A percentile compares a stretch with the other conserved stretches of the same genome.
phyloP scores from a whole-genome alignment of 2,329 filamentous ascomycete genomes.

The Sporothrix phasma region DNA sequence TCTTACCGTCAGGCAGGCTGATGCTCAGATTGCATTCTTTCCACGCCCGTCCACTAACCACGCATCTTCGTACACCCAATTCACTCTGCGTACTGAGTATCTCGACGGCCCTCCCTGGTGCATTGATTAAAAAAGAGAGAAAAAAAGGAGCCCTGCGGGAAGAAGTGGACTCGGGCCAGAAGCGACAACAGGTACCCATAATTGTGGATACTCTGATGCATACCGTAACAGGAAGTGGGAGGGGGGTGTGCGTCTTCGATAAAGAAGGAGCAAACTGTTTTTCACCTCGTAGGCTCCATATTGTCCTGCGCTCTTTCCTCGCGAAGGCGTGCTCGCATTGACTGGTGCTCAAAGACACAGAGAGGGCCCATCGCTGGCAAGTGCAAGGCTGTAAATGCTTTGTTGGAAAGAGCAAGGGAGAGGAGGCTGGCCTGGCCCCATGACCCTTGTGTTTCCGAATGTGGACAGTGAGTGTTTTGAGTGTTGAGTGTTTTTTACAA shows the following conservation, averaged over 20 bases:
- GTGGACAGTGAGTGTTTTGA: not conserved
- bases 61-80: not conserved
- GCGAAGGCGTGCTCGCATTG: not conserved
- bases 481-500: not conserved
- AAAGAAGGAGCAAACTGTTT: not conserved
- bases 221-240: not conserved
- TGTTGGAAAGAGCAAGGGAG: not conserved
- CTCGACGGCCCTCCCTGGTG: not conserved
- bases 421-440: not conserved
- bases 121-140: not conserved
- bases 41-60: not conserved
- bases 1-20: not conserved
- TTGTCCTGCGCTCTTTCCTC: not conserved
- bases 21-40: not conserved
- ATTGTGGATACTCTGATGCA: not conserved
- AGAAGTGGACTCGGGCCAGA: not conserved
- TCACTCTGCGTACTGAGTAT: no score
- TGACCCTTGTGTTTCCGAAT: not conserved
- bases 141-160: not conserved
- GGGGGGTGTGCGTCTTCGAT: conserved; percentile 2
- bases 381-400: not conserved
- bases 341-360: not conserved
- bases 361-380: not conserved
- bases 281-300: not conserved
- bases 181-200: not conserved